Conservation (phyloP, 306 rosid genomes). For the barrel medic (Medicago truncatula) region DNA sequence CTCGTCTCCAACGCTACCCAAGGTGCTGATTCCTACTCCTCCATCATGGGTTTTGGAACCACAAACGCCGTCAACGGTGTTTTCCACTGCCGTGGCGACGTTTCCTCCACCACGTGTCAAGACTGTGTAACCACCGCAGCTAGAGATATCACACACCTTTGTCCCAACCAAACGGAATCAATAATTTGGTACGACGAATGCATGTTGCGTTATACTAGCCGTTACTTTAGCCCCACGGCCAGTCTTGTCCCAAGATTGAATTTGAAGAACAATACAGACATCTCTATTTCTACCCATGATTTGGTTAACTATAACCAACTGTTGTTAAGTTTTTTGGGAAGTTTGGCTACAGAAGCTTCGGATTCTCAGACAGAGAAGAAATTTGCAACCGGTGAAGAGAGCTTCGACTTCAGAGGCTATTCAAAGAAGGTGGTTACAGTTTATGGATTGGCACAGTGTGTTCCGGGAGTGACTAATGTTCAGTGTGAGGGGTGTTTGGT, state of each 20-base stretch:
- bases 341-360: constrained; percentile 26
- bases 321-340: constrained; percentile 36
- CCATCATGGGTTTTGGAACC: constrained; percentile 36
- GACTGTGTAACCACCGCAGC: too few relatives aligned
- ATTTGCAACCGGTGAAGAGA: constrained; percentile 35
- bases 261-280: neutral
- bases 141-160: too few relatives aligned
- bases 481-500: constrained; percentile 41
- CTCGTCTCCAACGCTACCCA: constrained; percentile 46
- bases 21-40: constrained; percentile 28
- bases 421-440: neutral
- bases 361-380: constrained; percentile 29
- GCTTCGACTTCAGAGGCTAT: neutral
- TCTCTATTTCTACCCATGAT: neutral
- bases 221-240: constrained; percentile 2
- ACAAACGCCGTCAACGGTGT: constrained; percentile 41
- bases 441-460: constrained; percentile 49
- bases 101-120: constrained; percentile 31
- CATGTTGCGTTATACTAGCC: constrained; percentile 52
- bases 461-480: neutral
- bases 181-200: constrained; percentile 57
- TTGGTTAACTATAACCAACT: constrained; percentile 33
- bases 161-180: constrained; percentile 48
- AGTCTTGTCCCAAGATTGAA: neutral
- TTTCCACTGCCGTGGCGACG: constrained; percentile 66